Conservation (phyloP, 148 eudicot genomes). For the Simmondsia chinensis region DNA sequence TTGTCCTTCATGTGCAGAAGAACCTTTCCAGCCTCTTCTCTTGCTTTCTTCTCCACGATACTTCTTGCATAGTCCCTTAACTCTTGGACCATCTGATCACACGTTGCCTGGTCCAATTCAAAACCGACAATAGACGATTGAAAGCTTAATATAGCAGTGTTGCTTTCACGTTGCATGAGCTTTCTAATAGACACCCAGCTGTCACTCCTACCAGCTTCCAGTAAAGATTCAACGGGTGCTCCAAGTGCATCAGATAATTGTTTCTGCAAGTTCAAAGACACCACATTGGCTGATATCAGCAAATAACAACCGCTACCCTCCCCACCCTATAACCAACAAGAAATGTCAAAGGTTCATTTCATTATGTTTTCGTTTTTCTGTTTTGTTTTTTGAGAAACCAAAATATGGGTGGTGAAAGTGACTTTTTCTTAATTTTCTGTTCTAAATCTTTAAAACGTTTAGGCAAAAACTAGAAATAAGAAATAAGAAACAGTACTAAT, state of each 20-base stretch:
- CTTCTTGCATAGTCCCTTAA: conserved; percentile 52
- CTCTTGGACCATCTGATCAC: conserved; percentile 32
- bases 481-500: too few relatives aligned
- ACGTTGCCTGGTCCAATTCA: conserved; percentile 42
- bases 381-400: too few relatives aligned
- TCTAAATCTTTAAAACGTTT: too few relatives aligned
- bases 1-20: conserved; percentile 52
- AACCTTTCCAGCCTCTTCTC: conserved; percentile 66
- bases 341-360: too few relatives aligned
- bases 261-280: too few relatives aligned
- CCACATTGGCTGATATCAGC: too few relatives aligned
- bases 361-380: too few relatives aligned
- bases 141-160: conserved; percentile 38
- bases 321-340: too few relatives aligned
- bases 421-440: too few relatives aligned
- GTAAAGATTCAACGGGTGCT: conserved; percentile 51
- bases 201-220: conserved; percentile 55
- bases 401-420: too few relatives aligned
- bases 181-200: conserved; percentile 65
- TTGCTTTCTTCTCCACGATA: conserved; percentile 48
- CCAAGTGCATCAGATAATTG: conserved; percentile 18
- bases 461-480: too few relatives aligned
- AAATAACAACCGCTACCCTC: too few relatives aligned
- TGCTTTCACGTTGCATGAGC: conserved; percentile 50
- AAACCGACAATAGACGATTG: conserved; percentile 47